Percentiles rank a stretch among this genome's conserved stretches.
phyloP scores from a whole-genome alignment of 2,329 filamentous ascomycete species.

The Pseudogymnoascus sp. region DNA sequence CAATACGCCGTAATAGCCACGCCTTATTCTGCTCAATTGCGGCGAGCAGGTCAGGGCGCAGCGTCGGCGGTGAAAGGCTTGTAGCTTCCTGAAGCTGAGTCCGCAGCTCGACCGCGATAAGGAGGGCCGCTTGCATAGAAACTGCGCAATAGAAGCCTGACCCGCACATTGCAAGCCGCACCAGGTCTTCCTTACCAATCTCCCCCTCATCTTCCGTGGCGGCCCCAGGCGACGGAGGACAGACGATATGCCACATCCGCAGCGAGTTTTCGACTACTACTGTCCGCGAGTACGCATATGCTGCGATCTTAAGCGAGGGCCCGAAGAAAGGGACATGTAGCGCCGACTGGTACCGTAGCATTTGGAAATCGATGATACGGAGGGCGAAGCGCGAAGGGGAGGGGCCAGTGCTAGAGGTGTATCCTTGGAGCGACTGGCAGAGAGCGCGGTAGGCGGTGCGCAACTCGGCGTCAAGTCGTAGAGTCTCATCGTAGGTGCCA shows the following conservation, averaged over 20 bases:
- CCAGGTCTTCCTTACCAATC: conserved; percentile 25
- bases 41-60: conserved; percentile 35
- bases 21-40: conserved; percentile 34
- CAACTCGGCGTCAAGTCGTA: conserved; percentile 37
- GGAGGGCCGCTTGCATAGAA: conserved; percentile 29
- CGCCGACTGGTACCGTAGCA: conserved; percentile 45
- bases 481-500: conserved; percentile 36
- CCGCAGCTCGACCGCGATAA: conserved; percentile 35
- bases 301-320: conserved; percentile 32
- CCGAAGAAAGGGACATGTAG: conserved; percentile 47
- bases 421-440: conserved; percentile 26
- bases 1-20: conserved; percentile 31
- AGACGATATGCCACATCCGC: conserved; percentile 33
- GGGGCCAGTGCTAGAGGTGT: conserved; percentile 10
- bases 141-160: conserved; percentile 35
- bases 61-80: conserved; percentile 27
- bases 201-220: conserved; percentile 11
- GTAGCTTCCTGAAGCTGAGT: conserved; percentile 35
- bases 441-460: conserved; percentile 36
- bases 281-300: conserved; percentile 44
- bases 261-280: conserved; percentile 40
- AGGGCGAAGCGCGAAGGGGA: conserved; percentile 33
- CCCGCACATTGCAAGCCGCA: conserved; percentile 32
- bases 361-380: conserved; percentile 40
- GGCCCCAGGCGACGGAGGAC: conserved; percentile 27